Base-by-base conservation (phyloP, 495 filamentous ascomycete species). In the Letharia lupina region DNA sequence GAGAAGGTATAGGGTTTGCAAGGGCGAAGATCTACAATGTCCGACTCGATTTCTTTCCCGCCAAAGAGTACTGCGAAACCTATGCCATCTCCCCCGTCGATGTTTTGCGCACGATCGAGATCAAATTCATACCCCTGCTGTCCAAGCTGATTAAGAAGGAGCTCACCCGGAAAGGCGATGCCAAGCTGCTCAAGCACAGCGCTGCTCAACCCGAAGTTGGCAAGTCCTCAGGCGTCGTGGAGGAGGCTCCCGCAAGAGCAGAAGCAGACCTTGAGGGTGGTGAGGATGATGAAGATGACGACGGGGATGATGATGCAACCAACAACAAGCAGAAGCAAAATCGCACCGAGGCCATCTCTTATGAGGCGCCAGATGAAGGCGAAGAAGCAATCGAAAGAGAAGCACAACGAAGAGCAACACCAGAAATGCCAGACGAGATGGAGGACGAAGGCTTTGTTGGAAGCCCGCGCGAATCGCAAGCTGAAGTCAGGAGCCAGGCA, bases 311-410 rank as follows among this genome's bases (percentile, higher is more conserved):
- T 66, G 93, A 97, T 74, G 91, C 91, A 58, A 96, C 94, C 42
- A 85, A 86, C 63, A 84, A 86, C 64, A 90, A 91, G 75, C 83
- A 87, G 70, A 82, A 80, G 63, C 83, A 86, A 20, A 93, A 94
- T 74, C 83, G 88, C 58, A 76, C 79, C 57, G 89, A 96, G 76
- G 89, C 87, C 44, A 85, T 93, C 11, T 91, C 89, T 16, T 98
- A 98, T 73, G 95, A 89, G 47, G 91, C 83, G 10, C 91, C 91
- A 41, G 93, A 98, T 71, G 93, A 96, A 41, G 95, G 90, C 9
- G 94, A 98, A 73, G 86, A 92, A 68, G 85, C 77, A 28, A 87
- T 93, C 69, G 76, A 88, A 81, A 76, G 79, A 63, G 75, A 80
- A 63, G 76, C 83, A 61, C 78, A 80, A 63, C 80, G 80, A 48